Evolutionary conservation across 495 filamentous ascomycete genomes (phyloP).

Genomic region (Trichoderma orchidacearum): DNA sequence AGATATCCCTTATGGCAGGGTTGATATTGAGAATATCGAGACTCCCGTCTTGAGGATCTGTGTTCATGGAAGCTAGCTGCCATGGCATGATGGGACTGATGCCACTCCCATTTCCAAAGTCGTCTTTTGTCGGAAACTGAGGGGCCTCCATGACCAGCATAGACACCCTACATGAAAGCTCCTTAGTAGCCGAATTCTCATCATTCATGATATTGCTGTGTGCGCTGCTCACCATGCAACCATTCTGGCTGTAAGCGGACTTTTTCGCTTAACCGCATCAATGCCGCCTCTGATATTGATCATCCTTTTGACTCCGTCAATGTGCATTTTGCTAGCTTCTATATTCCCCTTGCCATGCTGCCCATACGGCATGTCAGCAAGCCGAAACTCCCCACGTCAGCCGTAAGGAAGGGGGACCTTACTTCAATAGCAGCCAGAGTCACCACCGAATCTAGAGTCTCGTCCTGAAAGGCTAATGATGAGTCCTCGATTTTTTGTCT

Average conservation of each 20-base stretch:
- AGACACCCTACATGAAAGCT: slow-evolving; percentile 27
- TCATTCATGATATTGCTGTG: not conserved
- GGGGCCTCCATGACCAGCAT: slow-evolving; percentile 33
- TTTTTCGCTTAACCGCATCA: slow-evolving; percentile 27
- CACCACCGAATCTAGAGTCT: slow-evolving; percentile 39
- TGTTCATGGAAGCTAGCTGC: slow-evolving; percentile 13
- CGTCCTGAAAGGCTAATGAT: slow-evolving; percentile 34
- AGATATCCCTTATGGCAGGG: slow-evolving; percentile 18
- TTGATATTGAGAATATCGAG: slow-evolving; percentile 16
- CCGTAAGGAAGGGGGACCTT: slow-evolving; percentile 5
- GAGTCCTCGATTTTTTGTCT: slow-evolving; percentile 27
- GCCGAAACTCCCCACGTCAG: not conserved
- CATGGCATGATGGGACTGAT: slow-evolving; percentile 31
- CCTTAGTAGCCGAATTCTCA: not conserved
- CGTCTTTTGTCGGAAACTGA: slow-evolving; percentile 35
- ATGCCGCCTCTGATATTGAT: slow-evolving; percentile 35
- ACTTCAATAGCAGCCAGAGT: slow-evolving; percentile 39
- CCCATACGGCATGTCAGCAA: not conserved
- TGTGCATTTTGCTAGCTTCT: slow-evolving; percentile 27
- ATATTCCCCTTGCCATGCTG: slow-evolving; percentile 38
- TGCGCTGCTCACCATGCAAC: slow-evolving; percentile 27
- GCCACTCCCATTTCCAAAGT: slow-evolving; percentile 29
- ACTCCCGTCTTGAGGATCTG: slow-evolving; percentile 1
- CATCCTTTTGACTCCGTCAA: slow-evolving; percentile 34
- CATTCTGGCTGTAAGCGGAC: slow-evolving; percentile 38